Base-by-base conservation (phyloP, 2,329 filamentous ascomycete species). In the Penicillium hordei region DNA sequence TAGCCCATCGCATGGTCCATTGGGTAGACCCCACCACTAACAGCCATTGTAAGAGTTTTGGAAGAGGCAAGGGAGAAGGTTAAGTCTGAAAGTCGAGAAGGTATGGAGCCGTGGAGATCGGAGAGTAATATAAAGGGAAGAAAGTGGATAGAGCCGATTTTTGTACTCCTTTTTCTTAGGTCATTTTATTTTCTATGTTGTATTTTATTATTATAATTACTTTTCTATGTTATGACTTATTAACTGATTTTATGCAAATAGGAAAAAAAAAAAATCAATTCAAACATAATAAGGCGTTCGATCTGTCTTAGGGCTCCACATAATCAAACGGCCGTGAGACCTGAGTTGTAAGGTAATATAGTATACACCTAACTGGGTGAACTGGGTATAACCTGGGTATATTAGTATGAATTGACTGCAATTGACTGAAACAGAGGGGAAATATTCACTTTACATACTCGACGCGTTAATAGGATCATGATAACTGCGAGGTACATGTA, bases 11-110 rank as follows among this genome's bases (percentile, higher is more conserved):
- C 59, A 21, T 65, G 60, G 17, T 72, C 67, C 60, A 71, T 60
- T 3, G 68, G 65, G 57, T 70, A 66, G 9, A 65, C 65, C 57
- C 68, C 68, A 43, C 66, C 68, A 46, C 62, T 67, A 23, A 53
- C 23, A 65, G 68, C 63, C 70, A 72, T 72, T 52, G 39, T 63
- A 45, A 39, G 17, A 49, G 36, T 36, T 38, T 27, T n/a, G 17
- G 2, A 4, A 52, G 63, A 56, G 31, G 48, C 13, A 52, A 56
- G 40, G 38, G 62, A 67, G 65, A 67, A 60, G 62, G 63, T 55
- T 58, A 46, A 52, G 40, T 27, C 10, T 5, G 52, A 43, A 6
- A 46, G 39, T 12, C 38, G 46, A 31, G 51, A 38, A 43, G 48
- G 50, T 52, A 44, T 27, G 23, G 17, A 43, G 23, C 12, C 31